A percentile compares a stretch with the other conserved stretches of the same genome.
Evolutionary conservation across 225 moss, liverwort and hornwort species (phyloP).

Genomic region (Climacium dendroides): DNA sequence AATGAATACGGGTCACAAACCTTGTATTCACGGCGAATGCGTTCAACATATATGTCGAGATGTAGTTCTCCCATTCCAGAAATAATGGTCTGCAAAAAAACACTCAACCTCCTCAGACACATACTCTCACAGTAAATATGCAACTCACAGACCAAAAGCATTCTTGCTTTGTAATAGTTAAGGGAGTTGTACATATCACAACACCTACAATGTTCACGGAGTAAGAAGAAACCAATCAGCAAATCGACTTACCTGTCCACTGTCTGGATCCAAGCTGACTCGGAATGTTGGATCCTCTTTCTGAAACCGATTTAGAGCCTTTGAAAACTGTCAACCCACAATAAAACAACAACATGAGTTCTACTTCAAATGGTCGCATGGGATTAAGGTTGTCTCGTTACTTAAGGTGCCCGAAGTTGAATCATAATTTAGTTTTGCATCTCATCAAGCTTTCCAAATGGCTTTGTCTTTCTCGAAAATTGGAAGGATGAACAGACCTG

Average conservation of each 20-base stretch:
- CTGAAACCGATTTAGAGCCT: slow-evolving; percentile 98
- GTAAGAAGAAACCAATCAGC: not conserved
- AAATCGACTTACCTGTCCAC: slow-evolving; percentile 65
- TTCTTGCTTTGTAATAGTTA: not conserved
- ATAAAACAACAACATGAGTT: not conserved
- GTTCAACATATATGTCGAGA: slow-evolving; percentile 97
- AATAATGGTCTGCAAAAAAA: slow-evolving; percentile 68
- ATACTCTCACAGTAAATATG: not conserved
- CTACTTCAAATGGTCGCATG: not conserved
- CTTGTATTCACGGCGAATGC: slow-evolving; percentile 98
- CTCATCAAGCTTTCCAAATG: not conserved
- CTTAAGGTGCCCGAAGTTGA: not conserved
- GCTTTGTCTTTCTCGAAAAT: not conserved
- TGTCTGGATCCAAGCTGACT: slow-evolving; percentile 93
- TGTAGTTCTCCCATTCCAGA: slow-evolving; percentile 99
- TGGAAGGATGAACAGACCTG: slow-evolving; percentile 43
- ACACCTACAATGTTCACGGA: not conserved
- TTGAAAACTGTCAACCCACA: slow-evolving; percentile 62
- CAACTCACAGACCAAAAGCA: not conserved
- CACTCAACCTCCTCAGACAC: not conserved
- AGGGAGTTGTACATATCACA: not conserved
- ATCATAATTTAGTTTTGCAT: not conserved
- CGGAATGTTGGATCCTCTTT: slow-evolving; percentile 99
- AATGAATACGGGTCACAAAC: too few species aligned
- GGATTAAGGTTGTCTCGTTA: not conserved